Evolutionary conservation across 192 early-diverging fungal genomes (phyloP).

Genomic region (Phycomyces blakesleeanus): DNA sequence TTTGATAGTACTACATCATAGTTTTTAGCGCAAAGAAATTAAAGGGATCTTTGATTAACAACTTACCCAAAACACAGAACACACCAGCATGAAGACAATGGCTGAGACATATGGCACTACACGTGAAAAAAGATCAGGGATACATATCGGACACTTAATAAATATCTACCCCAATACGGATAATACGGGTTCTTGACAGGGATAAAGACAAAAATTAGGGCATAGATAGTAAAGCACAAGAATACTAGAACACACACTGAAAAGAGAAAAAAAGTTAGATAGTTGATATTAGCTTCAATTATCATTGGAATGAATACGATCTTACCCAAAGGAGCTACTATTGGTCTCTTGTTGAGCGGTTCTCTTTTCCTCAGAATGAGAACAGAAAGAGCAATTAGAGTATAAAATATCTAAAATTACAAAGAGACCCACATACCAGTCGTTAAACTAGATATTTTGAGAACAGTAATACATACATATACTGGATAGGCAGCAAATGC

Average conservation of each 20-base stretch:
- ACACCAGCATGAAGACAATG: constrained; percentile 17
- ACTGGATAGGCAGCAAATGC: constrained; percentile 26
- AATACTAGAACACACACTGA: constrained; percentile 24
- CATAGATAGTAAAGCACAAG: constrained; percentile 17
- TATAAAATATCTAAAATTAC: constrained; percentile 13
- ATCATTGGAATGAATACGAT: not conserved
- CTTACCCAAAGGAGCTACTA: constrained; percentile 22
- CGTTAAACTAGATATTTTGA: not conserved
- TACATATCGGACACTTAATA: not conserved
- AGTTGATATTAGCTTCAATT: no score
- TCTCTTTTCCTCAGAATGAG: constrained; percentile 16
- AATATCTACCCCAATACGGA: constrained; percentile 27
- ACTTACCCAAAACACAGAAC: constrained; percentile 27
- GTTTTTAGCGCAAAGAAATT: not conserved
- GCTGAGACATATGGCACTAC: constrained; percentile 29
- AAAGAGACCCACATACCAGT: not conserved
- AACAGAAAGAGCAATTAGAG: constrained; percentile 8
- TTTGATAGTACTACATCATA: constrained; percentile 16
- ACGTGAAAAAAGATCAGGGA: not conserved
- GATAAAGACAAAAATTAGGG: constrained; percentile 28
- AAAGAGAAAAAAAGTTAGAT: not conserved
- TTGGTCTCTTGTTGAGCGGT: constrained; percentile 14
- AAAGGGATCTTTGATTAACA: not conserved
- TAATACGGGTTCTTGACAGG: constrained; percentile 26
- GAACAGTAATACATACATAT: constrained; percentile 6